Evolutionary conservation across 208 protist genomes (phyloP), one percentile per base, ranked within the genome.

Genomic region (Leishmania aethiopica): DNA sequence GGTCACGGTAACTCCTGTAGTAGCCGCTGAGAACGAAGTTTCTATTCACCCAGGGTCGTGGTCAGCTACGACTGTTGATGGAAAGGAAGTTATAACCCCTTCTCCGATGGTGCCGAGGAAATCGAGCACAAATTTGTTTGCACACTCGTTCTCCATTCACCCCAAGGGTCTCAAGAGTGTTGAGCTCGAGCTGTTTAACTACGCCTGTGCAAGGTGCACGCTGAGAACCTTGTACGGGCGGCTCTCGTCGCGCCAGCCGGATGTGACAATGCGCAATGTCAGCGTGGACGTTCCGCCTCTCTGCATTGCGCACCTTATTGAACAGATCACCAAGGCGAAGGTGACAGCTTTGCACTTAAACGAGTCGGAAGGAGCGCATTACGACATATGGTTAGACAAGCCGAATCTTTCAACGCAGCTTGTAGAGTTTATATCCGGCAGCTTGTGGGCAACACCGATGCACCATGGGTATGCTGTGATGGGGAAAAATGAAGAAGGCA

Each of bases 311-410:
- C 92, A 95, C 81, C 82, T 95, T n/a, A 86, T 95, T 51, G 90
- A 95, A 53, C 87, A 93, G 64, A 84, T 92, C 4, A 89, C 89
- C 1, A 89, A 88, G 47, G 83, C 72, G 6, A 83, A 87, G n/a
- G 86, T 95, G 8, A 88, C 75, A 66, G 92, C 90, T 1, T 73
- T 95, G 2, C 86, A 79, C 57, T 67, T 89, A 22, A 88, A 83
- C 53, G 87, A 91, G 64, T 71, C 67, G 8, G 80, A 89, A 22
- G 62, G 79, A 15, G 35, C 62, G 2, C 81, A 91, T 15, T 91
- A 91, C 53, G 89, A 93, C 69, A 69, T 95, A 13, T 95, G 92
- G 90, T 81, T 95, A 2, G 92, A 95, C 55, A 95, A 92, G 74
- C 82, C 90, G n/a, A 91, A 88, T 40, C 85, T 86, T 64, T 75